Percentiles rank a stretch among this genome's conserved stretches.
Evolutionary conservation across 176 grass and related monocot genomes (phyloP).

Genomic region (Zea luxurians): DNA sequence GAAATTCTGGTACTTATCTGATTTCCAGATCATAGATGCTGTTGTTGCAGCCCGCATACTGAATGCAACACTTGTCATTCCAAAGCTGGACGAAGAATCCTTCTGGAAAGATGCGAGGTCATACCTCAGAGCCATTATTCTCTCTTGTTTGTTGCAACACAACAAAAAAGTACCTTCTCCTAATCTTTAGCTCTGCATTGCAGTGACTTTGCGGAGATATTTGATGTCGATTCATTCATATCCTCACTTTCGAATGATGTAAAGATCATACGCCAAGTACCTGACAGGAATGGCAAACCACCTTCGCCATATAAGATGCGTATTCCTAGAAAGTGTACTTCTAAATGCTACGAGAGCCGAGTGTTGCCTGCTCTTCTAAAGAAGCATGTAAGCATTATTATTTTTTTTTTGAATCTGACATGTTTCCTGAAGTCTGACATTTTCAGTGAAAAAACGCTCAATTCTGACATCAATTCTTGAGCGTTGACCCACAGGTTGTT

Average conservation of each 20-base stretch:
- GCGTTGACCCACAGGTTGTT: constrained; percentile 58
- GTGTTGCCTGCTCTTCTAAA: constrained; percentile 82
- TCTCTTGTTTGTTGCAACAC: constrained; percentile 15
- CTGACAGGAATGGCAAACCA: constrained; percentile 55
- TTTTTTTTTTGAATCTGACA: constrained; percentile 4
- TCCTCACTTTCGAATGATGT: constrained; percentile 76
- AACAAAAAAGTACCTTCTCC: not conserved
- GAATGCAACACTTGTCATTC: constrained; percentile 89
- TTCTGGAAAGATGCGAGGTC: constrained; percentile 95
- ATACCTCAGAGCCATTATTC: constrained; percentile 13
- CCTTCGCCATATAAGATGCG: constrained; percentile 77
- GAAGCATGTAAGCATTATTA: constrained; percentile 66
- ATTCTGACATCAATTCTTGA: constrained; percentile 24
- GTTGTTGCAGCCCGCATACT: constrained; percentile 86
- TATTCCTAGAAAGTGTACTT: constrained; percentile 87
- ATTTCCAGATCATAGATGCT: constrained; percentile 93
- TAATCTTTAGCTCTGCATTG: constrained; percentile 32
- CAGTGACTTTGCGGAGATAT: constrained; percentile 91
- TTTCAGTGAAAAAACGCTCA: not conserved
- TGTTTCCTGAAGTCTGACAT: constrained; percentile 16
- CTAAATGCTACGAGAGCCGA: constrained; percentile 78
- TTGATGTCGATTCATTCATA: constrained; percentile 89
- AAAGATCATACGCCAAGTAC: constrained; percentile 73
- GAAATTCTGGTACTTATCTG: constrained; percentile 13
- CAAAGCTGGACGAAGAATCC: constrained; percentile 81